Conservation (phyloP, 1,139 yeast species). For the Nakaseomyces nivariensis region DNA sequence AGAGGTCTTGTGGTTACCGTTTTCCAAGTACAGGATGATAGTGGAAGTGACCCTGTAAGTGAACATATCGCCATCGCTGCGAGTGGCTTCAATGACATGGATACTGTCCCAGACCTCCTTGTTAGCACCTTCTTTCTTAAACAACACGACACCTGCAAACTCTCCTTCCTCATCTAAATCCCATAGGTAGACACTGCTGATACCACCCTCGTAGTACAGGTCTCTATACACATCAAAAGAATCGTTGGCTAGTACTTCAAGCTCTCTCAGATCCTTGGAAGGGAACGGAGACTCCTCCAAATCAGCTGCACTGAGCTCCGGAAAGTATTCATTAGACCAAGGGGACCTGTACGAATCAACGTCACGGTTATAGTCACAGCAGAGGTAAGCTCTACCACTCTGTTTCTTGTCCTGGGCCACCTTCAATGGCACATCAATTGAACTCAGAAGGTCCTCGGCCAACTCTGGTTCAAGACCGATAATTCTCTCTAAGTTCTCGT, state of each 20-base stretch:
- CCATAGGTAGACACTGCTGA: constrained; percentile 90
- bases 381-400: constrained; percentile 51
- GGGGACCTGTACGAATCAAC: constrained; percentile 91
- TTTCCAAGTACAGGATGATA: constrained; percentile 62
- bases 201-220: constrained; percentile 87
- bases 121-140: constrained; percentile 48
- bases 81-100: constrained; percentile 77
- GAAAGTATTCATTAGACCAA: constrained; percentile 75
- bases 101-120: constrained; percentile 70
- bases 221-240: constrained; percentile 91
- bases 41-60: constrained; percentile 77
- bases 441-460: constrained; percentile 78
- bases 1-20: constrained; percentile 33
- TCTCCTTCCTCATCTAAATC: constrained; percentile 42
- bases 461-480: constrained; percentile 73
- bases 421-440: constrained; percentile 78
- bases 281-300: constrained; percentile 65
- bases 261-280: constrained; percentile 50
- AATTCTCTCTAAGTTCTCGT: constrained; percentile 52
- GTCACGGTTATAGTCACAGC: constrained; percentile 93
- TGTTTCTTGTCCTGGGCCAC: constrained; percentile 41
- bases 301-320: constrained; percentile 45
- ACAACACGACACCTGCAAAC: constrained; percentile 86
- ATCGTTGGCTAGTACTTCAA: constrained; percentile 78
- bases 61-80: constrained; percentile 37